These are phyloP conservation scores for Hanseniaspora nectarophila DNA, from an alignment of 805 yeast species.

Conservation along the genomic window DNA sequence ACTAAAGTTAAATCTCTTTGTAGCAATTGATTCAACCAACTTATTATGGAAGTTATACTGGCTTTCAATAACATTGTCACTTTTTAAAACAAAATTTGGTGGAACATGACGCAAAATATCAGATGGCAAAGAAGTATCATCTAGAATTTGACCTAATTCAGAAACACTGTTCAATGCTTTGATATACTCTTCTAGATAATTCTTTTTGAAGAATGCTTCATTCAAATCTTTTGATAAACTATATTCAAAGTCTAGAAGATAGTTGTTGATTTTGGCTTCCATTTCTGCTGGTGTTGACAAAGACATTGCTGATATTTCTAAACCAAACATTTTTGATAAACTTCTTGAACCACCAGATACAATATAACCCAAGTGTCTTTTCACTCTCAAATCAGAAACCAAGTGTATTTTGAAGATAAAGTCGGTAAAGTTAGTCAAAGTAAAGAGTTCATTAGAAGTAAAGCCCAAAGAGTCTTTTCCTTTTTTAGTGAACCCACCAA, in stretches of 20 bases:
- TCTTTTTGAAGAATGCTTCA: slow-evolving; percentile 29
- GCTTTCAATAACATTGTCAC: slow-evolving; percentile 17
- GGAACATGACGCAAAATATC: slow-evolving; percentile 10
- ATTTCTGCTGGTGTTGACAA: slow-evolving; percentile 34
- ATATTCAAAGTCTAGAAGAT: slow-evolving; percentile 33
- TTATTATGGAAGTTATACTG: slow-evolving; percentile 35
- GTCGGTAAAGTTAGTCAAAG: slow-evolving; percentile 38
- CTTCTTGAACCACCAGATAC: slow-evolving; percentile 47
- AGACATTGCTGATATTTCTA: slow-evolving; percentile 49
- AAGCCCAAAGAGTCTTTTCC: slow-evolving; percentile 23
- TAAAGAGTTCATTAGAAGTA: slow-evolving; percentile 24
- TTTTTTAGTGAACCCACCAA: slow-evolving; percentile 29
- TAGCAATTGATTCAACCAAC: slow-evolving; percentile 40
- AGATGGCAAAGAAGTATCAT: slow-evolving; percentile 18
- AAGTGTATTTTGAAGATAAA: slow-evolving; percentile 37
- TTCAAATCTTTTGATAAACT: slow-evolving; percentile 24
- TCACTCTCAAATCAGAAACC: slow-evolving; percentile 39
- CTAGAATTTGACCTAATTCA: slow-evolving; percentile 15
- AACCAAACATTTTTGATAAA: slow-evolving; percentile 42
- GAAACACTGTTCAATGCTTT: slow-evolving; percentile 16
- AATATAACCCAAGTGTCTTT: slow-evolving; percentile 51
- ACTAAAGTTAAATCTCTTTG: slow-evolving; percentile 33
- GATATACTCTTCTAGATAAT: slow-evolving; percentile 32
- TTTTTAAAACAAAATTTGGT: slow-evolving; percentile 15
- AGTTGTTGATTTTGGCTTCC: slow-evolving; percentile 38